Percentiles rank a stretch among this genome's conserved stretches.
These are phyloP conservation scores for Termitomyces sp. DNA, from an alignment of 768 basidiomycete species.

Conservation along the genomic window DNA sequence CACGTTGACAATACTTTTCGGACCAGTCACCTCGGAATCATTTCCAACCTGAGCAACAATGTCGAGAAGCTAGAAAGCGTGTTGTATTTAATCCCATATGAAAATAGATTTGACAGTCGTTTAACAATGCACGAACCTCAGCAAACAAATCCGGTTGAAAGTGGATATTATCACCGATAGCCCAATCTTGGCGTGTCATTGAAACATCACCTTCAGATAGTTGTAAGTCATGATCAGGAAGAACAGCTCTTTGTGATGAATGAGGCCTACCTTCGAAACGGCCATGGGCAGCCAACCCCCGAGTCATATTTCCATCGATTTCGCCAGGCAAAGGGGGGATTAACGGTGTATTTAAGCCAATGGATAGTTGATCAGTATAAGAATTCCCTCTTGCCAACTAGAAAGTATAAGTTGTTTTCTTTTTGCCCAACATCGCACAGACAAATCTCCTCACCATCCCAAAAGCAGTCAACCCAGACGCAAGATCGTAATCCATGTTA, in stretches of 20 bases:
- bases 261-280: slow-evolving; percentile 10
- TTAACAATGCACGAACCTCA: background rate
- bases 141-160: slow-evolving; percentile 7
- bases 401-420: background rate
- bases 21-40: slow-evolving; percentile 12
- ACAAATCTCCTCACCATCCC: slow-evolving; percentile 4
- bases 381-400: slow-evolving; percentile 12
- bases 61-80: slow-evolving; percentile 2
- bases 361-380: slow-evolving; percentile 9
- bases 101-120: background rate
- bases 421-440: background rate
- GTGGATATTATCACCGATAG: slow-evolving; percentile 11
- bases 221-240: background rate
- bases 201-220: slow-evolving; percentile 11
- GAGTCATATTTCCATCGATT: slow-evolving; percentile 9
- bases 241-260: background rate
- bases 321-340: slow-evolving; percentile 12
- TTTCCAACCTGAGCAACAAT: slow-evolving; percentile 9
- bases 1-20: slow-evolving; percentile 9
- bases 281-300: slow-evolving; percentile 11
- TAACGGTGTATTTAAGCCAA: slow-evolving; percentile 5
- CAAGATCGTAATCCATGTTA: slow-evolving; percentile 15
- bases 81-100: no score
- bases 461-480: slow-evolving; percentile 10
- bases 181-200: slow-evolving; percentile 13